Evolutionary conservation across 768 basidiomycete species (phyloP), one percentile per base, ranked within the genome.

Genomic region (Tulasnella sp.): DNA sequence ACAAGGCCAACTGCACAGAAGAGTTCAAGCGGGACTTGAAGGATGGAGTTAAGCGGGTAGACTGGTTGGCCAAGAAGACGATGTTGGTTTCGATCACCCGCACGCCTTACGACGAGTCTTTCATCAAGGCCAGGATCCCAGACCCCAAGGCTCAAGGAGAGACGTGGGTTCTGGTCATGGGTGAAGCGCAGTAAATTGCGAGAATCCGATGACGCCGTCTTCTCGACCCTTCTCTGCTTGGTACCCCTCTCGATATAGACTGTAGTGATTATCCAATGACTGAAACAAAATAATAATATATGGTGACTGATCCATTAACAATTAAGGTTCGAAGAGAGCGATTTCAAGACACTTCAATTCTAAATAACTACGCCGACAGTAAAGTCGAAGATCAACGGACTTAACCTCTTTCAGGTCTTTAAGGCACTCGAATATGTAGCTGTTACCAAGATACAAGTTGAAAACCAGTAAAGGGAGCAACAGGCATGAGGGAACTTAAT

Each of bases 31-130:
- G 80, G 75, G 76, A 77, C 2, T 44, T 75, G 34, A 58, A 80
- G 64, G 79, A 80, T 28, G 79, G 79, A 28, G 72, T 80, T 41
- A 80, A 80, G 48, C 6, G 79, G 72, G 72, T 80, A 8, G 79
- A 80, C 37, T 80, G 79, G 79, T 40, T 80, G 72, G 79, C 69
- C n/a, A 75, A 80, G 28, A 80, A 31, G 79, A 80, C 79, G 44
- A 80, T 80, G 79, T n/a, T 80, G 28, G 50, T 75, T 37, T 31
- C 72, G 1, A 80, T 80, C 72, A 48, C 72, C 18, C 74, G 74
- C 74, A 50, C 72, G 4, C 79, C 40, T 20, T 31, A 75, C 18
- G 79, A 80, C 42, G 79, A 80, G 72, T 16, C 72, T 3, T 80
- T 80, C 48, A 80, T 80, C 44, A 80, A 80, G 79, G 9, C 72